Evolutionary conservation across 176 grass and related monocot species (phyloP).

Genomic region (Tillandsia fasciculata): DNA sequence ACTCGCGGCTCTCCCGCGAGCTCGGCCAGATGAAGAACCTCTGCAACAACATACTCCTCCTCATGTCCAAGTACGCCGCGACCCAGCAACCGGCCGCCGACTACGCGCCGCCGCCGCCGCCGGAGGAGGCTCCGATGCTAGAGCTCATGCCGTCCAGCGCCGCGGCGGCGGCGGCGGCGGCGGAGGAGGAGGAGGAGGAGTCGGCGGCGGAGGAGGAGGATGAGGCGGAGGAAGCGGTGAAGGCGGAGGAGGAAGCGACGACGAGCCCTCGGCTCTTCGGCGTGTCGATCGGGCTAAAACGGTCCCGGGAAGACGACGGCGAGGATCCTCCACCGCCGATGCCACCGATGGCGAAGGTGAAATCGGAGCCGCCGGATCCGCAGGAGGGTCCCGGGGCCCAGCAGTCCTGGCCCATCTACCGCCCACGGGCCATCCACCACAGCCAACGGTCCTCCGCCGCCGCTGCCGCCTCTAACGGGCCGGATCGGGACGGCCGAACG

Average conservation of each 20-base stretch:
- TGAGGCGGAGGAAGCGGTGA: background rate
- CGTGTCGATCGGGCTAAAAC: conserved; percentile 61
- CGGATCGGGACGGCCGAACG: conserved; percentile 17
- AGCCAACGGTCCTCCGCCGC: background rate
- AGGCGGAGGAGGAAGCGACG: conserved; percentile 24
- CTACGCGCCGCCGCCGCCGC: background rate
- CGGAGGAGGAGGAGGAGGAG: background rate
- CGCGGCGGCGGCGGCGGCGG: background rate
- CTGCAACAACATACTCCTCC: conserved; percentile 69
- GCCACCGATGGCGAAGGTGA: conserved; percentile 18
- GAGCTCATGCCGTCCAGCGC: conserved; percentile 45
- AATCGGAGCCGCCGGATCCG: conserved; percentile 38
- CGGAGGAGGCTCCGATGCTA: conserved; percentile 24
- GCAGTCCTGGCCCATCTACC: conserved; percentile 36
- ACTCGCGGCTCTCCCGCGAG: conserved; percentile 52
- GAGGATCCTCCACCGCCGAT: background rate
- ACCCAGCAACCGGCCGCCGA: conserved; percentile 21
- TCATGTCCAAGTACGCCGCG: conserved; percentile 65
- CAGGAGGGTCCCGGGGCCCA: conserved; percentile 1
- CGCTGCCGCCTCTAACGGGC: conserved; percentile 15
- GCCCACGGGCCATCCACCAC: conserved; percentile 40
- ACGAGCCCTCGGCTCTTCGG: conserved; percentile 49
- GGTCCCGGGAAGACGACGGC: conserved; percentile 25
- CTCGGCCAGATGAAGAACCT: conserved; percentile 75
- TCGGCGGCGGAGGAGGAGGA: background rate